These are phyloP conservation scores for Chlamydomonas incerta DNA, from an alignment of 139 green algal species.

Conservation along the genomic window DNA sequence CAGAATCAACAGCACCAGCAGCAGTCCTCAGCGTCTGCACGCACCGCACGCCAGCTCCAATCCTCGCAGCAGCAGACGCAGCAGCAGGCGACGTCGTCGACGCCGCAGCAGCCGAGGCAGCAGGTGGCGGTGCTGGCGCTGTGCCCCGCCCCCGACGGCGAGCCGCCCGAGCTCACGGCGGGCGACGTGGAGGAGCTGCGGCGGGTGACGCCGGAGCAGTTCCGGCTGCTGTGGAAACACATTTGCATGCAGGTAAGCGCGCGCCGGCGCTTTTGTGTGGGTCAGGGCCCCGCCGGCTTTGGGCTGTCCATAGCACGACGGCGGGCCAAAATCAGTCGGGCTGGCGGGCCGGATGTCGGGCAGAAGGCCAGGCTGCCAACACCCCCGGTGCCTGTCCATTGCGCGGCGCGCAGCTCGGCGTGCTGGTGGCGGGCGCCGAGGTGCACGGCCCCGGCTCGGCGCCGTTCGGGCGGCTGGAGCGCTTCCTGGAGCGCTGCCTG, in stretches of 20 bases:
- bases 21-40: no score
- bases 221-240: constrained; percentile 21
- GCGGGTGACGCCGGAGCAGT: neutral
- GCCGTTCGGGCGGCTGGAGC: constrained; percentile 12
- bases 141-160: neutral
- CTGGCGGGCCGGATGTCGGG: no score
- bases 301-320: no score
- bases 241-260: constrained; percentile 1
- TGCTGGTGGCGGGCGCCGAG: constrained; percentile 14
- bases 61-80: neutral
- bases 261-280: no score
- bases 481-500: neutral
- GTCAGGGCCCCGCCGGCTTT: no score
- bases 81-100: neutral
- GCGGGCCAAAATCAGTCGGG: no score
- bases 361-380: no score
- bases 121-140: neutral
- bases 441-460: constrained; percentile 5
- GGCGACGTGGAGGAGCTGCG: constrained; percentile 4
- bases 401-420: neutral
- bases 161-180: neutral
- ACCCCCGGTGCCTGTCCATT: neutral
- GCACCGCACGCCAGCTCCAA: neutral
- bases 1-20: no score
- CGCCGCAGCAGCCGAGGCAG: neutral